phyloP scores from a whole-genome alignment of 2,329 filamentous ascomycete genomes.

The Claviceps citrina region DNA sequence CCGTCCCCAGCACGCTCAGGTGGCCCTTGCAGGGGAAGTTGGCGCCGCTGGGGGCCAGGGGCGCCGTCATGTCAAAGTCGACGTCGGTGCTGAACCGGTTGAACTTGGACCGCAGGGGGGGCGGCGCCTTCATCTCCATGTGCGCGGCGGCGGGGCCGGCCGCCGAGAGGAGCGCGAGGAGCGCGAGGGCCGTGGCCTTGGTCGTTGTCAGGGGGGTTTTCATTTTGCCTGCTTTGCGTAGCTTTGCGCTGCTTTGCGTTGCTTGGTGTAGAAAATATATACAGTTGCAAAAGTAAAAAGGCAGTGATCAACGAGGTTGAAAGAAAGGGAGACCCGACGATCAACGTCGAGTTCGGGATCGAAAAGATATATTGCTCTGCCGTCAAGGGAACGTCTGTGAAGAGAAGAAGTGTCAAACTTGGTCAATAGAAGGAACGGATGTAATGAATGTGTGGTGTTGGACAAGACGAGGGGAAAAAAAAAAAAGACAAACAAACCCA shows the following conservation, averaged over 20 bases:
- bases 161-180: constrained; percentile 24
- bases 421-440: no score
- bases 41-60: constrained; percentile 41
- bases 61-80: constrained; percentile 60
- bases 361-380: neutral
- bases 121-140: constrained; percentile 39
- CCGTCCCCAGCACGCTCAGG: constrained; percentile 33
- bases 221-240: no score
- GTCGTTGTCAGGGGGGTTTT: constrained; percentile 9
- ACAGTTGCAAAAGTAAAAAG: no score
- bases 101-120: constrained; percentile 37
- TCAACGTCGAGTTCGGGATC: neutral
- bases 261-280: no score
- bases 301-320: no score
- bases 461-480: no score
- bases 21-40: constrained; percentile 67
- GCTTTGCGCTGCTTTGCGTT: no score
- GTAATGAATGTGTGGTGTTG: no score
- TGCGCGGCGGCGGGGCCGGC: constrained; percentile 33
- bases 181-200: constrained; percentile 6
- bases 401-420: neutral
- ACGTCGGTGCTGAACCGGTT: constrained; percentile 34
- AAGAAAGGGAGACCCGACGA: neutral
- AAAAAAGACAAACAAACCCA: no score
- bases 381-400: neutral